Evolutionary conservation across 768 basidiomycete genomes (phyloP).

Genomic region (Royoungia palumana): DNA sequence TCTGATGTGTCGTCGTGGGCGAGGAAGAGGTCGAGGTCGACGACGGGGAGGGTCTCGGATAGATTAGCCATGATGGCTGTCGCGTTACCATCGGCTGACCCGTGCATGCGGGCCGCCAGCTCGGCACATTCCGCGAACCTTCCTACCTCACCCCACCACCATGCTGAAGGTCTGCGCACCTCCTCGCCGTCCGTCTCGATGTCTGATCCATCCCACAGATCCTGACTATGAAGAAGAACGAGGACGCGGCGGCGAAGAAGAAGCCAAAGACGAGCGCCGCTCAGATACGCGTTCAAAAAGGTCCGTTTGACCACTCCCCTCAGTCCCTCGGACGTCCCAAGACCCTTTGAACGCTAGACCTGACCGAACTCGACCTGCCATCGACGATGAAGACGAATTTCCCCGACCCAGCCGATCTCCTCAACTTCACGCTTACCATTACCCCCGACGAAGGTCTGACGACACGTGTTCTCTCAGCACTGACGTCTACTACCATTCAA

Average conservation of each 20-base stretch:
- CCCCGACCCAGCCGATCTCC: constrained; percentile 88
- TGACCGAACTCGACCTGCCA: constrained; percentile 95
- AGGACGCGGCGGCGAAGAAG: constrained; percentile 96
- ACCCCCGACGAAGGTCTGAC: constrained; percentile 90
- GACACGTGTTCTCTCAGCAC: not conserved
- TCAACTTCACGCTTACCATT: constrained; percentile 95
- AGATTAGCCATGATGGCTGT: constrained; percentile 38
- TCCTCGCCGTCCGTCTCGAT: not conserved
- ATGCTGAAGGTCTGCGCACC: constrained; percentile 43
- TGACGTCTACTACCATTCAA: constrained; percentile 2
- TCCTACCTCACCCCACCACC: constrained; percentile 21
- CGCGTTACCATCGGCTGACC: not conserved
- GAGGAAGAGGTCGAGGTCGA: constrained; percentile 75
- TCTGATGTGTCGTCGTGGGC: constrained; percentile 43
- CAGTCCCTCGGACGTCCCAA: not conserved
- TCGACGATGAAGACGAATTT: constrained; percentile 95
- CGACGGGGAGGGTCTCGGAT: constrained; percentile 57
- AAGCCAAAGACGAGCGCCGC: constrained; percentile 98
- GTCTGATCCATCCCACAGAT: constrained; percentile 53
- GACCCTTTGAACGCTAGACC: constrained; percentile 48
- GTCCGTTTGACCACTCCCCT: constrained; percentile 37
- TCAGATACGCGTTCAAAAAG: constrained; percentile 99
- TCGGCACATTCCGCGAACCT: constrained; percentile 32
- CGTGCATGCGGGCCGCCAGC: not conserved
- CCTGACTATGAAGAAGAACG: constrained; percentile 99